These are phyloP conservation scores for Tolypocladium inflatum DNA, from an alignment of 2,329 filamentous ascomycete genomes.

Conservation along the genomic window DNA sequence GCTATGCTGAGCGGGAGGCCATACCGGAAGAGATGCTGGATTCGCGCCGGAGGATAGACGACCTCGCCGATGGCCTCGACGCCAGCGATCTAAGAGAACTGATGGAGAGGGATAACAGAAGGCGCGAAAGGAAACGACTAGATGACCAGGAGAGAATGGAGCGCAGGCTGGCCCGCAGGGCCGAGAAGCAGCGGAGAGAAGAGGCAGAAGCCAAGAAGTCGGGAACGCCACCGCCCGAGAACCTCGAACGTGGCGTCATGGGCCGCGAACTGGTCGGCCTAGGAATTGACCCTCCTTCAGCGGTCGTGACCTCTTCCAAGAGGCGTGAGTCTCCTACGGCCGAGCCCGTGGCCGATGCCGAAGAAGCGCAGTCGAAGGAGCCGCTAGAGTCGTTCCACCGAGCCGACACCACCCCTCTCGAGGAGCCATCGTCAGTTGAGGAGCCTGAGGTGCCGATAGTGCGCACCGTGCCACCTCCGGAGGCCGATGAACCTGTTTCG, in stretches of 20 bases:
- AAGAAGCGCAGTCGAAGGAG: slow-evolving; percentile 10
- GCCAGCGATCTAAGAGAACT: slow-evolving; percentile 77
- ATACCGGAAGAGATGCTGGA: slow-evolving; percentile 53
- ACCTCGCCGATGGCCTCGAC: slow-evolving; percentile 77
- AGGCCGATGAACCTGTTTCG: slow-evolving; percentile 12
- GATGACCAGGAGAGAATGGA: slow-evolving; percentile 59
- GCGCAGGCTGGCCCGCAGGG: slow-evolving; percentile 53
- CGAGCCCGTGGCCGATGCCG: slow-evolving; percentile 13
- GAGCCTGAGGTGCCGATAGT: not conserved
- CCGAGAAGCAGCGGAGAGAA: slow-evolving; percentile 55
- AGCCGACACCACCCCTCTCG: slow-evolving; percentile 13
- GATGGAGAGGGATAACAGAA: slow-evolving; percentile 79
- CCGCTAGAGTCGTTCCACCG: slow-evolving; percentile 19
- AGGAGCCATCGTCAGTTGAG: slow-evolving; percentile 1
- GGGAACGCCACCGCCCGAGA: slow-evolving; percentile 42
- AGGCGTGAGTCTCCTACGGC: slow-evolving; percentile 22
- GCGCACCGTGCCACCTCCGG: not conserved
- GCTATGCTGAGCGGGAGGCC: slow-evolving; percentile 38
- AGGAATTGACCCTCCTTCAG: slow-evolving; percentile 46
- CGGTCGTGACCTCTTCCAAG: slow-evolving; percentile 46
- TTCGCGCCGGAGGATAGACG: slow-evolving; percentile 53
- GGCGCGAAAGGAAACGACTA: slow-evolving; percentile 64
- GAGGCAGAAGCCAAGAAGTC: slow-evolving; percentile 43
- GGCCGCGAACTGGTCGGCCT: slow-evolving; percentile 48
- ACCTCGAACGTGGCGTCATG: slow-evolving; percentile 50